Percentiles rank a stretch among this genome's conserved stretches.
Evolutionary conservation across 331 rosid genomes (phyloP).

Genomic region (Malus hybrid): DNA sequence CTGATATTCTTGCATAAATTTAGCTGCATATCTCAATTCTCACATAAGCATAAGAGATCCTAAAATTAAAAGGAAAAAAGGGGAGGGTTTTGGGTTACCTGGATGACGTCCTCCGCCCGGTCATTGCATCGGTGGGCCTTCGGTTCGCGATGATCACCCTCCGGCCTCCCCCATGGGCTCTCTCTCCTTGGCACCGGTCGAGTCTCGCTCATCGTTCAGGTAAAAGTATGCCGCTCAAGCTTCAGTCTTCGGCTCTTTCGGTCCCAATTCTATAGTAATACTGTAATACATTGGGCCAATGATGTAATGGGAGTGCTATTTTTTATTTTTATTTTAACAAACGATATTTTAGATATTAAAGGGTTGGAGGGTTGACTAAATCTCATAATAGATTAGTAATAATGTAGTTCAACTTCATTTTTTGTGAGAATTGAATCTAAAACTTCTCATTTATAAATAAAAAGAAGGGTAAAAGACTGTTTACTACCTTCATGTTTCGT

Average conservation of each 20-base stretch:
- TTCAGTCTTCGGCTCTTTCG: background rate
- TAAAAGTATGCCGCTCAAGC: background rate
- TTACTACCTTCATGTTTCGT: too few relatives aligned
- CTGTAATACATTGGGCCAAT: background rate
- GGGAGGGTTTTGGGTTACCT: conserved; percentile 16
- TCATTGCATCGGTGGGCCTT: conserved; percentile 95
- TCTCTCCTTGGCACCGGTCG: conserved; percentile 90
- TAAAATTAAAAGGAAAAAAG: background rate
- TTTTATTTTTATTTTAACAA: too few relatives aligned
- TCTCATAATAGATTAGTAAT: too few relatives aligned
- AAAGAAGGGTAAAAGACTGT: too few relatives aligned
- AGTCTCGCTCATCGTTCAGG: conserved; percentile 45
- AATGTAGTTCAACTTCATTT: rapidly evolving
- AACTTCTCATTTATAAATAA: too few relatives aligned
- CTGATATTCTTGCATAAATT: background rate
- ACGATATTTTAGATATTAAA: too few relatives aligned
- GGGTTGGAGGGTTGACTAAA: too few relatives aligned
- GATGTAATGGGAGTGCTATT: background rate
- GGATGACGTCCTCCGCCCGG: conserved; percentile 58
- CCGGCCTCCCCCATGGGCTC: conserved; percentile 87
- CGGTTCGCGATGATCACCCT: conserved; percentile 70
- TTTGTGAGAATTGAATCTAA: rapidly evolving
- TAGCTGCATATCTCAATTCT: background rate
- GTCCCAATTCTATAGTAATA: background rate
- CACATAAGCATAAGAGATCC: background rate